Conservation (phyloP, 2,329 filamentous ascomycete genomes). For the Pezicula radicicola region DNA sequence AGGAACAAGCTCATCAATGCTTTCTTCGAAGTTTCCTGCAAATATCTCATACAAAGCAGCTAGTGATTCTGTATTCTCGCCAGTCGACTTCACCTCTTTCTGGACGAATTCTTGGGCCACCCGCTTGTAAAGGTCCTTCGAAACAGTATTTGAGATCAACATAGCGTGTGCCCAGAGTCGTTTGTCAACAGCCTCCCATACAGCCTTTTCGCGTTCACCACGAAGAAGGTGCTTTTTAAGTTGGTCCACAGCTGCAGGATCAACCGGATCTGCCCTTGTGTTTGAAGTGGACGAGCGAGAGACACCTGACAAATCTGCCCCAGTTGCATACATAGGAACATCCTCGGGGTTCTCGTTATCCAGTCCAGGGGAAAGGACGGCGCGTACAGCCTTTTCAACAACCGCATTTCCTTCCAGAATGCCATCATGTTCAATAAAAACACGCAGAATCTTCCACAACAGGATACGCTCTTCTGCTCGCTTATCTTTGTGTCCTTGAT, state of each 20-base stretch:
- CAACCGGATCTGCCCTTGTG: constrained; percentile 62
- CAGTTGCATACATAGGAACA: constrained; percentile 31
- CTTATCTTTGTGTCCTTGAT: constrained; percentile 60
- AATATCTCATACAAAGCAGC: constrained; percentile 92
- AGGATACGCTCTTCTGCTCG: constrained; percentile 75
- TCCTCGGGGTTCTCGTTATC: constrained; percentile 23
- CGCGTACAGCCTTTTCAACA: constrained; percentile 72
- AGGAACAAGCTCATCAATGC: constrained; percentile 92
- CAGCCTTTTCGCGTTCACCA: constrained; percentile 85
- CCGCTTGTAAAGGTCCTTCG: constrained; percentile 83
- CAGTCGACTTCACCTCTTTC: constrained; percentile 83
- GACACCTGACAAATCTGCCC: constrained; percentile 36
- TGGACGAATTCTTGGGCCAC: constrained; percentile 94
- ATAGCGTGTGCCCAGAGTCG: constrained; percentile 96
- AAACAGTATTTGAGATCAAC: constrained; percentile 76
- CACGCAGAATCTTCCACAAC: constrained; percentile 80
- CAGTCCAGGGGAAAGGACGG: constrained; percentile 64
- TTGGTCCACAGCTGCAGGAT: constrained; percentile 66
- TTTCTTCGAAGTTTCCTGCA: constrained; percentile 90
- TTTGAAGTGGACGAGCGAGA: constrained; percentile 29
- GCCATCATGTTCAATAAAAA: constrained; percentile 87
- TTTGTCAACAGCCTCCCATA: constrained; percentile 91
- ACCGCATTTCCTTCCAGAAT: constrained; percentile 68
- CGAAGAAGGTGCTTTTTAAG: constrained; percentile 71
- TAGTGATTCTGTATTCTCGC: constrained; percentile 79